Evolutionary conservation across 2,329 filamentous ascomycete genomes (phyloP).

Genomic region (Sporothrix brasiliensis): DNA sequence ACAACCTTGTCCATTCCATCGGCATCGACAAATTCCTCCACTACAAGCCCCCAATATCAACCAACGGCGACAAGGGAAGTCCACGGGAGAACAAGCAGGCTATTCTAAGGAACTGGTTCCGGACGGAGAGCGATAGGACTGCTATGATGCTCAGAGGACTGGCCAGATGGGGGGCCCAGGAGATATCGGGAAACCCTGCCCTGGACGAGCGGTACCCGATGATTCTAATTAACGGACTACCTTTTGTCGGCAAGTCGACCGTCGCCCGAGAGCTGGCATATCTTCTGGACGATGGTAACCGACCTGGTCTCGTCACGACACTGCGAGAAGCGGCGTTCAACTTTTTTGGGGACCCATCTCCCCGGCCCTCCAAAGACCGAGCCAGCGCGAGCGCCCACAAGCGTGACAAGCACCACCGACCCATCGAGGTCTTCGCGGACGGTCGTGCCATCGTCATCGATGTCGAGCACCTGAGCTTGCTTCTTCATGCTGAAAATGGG

Average conservation of each 20-base stretch:
- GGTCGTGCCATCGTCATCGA: neutral
- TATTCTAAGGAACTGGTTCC: neutral
- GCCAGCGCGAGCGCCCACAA: neutral
- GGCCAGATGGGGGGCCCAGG: neutral
- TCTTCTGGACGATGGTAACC: neutral
- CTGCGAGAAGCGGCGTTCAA: neutral
- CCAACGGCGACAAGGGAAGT: neutral
- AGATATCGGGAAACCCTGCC: neutral
- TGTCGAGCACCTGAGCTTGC: conserved; percentile 7
- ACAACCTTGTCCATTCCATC: neutral
- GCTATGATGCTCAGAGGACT: neutral
- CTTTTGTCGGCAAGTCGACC: conserved; percentile 30
- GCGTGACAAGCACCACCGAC: neutral
- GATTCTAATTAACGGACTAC: conserved; percentile 31
- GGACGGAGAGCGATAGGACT: neutral
- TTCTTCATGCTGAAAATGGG: too few species aligned
- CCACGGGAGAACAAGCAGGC: neutral
- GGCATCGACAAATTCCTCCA: neutral
- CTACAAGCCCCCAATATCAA: neutral
- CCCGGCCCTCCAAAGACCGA: neutral
- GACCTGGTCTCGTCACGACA: neutral
- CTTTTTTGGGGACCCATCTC: neutral
- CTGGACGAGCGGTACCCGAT: neutral
- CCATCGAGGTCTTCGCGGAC: conserved; percentile 9
- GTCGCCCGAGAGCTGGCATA: conserved; percentile 27